phyloP scores from a whole-genome alignment of 2,329 filamentous ascomycete genomes.

The Paecilomyces fulvus region DNA sequence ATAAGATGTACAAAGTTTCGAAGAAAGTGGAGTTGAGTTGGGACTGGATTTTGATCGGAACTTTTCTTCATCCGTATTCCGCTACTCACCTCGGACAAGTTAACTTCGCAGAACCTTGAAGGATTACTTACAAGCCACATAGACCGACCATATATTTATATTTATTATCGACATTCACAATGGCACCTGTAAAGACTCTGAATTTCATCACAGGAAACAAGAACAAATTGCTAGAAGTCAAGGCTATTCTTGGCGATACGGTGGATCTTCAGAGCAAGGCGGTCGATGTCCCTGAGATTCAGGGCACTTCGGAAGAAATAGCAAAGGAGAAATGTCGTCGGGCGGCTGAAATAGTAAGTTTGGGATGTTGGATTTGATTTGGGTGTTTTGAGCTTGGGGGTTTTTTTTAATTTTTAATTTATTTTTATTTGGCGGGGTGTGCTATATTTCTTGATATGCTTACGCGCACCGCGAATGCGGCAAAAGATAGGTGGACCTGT shows the following conservation, averaged over 20 bases:
- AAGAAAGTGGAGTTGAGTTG: not conserved
- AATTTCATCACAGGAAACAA: constrained; percentile 97
- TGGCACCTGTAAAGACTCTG: constrained; percentile 42
- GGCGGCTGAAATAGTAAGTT: constrained; percentile 65
- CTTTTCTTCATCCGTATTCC: not conserved
- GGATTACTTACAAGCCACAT: not conserved
- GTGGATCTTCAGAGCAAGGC: constrained; percentile 67
- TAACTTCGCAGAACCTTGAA: too few relatives aligned
- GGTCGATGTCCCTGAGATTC: constrained; percentile 79
- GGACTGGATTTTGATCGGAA: not conserved
- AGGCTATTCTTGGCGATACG: constrained; percentile 67
- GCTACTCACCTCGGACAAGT: not conserved
- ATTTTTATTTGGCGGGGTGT: not conserved
- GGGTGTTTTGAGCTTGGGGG: not conserved
- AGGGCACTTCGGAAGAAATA: constrained; percentile 87
- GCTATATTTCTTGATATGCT: not conserved
- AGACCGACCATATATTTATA: not conserved
- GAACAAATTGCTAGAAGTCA: constrained; percentile 86
- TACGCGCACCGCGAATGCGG: not conserved
- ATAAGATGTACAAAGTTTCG: not conserved
- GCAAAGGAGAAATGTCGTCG: constrained; percentile 76
- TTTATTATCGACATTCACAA: not conserved
- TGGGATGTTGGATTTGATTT: not conserved
- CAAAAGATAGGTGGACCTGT: constrained; percentile 72
- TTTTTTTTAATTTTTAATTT: not conserved